Percentiles rank a stretch among this genome's conserved stretches.
phyloP scores from a whole-genome alignment of 2,329 filamentous ascomycete genomes.

The Trichoderma polysporum region DNA sequence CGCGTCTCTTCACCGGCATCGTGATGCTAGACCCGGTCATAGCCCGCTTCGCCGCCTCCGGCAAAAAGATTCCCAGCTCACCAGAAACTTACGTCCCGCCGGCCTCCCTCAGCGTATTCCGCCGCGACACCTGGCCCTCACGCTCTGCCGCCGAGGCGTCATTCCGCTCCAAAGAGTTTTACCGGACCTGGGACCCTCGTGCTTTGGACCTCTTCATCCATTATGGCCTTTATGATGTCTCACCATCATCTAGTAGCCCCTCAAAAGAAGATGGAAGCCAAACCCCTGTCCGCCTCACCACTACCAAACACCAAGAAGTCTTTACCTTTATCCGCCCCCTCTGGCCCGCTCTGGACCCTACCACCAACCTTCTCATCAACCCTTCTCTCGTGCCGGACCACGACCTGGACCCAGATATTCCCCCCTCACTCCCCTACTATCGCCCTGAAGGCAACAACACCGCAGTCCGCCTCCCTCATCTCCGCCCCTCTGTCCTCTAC shows the following conservation, averaged over 20 bases:
- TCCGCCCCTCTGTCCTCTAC: conserved; percentile 68
- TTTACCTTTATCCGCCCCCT: conserved; percentile 71
- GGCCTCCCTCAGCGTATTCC: conserved; percentile 63
- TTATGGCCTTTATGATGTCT: conserved; percentile 70
- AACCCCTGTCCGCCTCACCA: conserved; percentile 67
- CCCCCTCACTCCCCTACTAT: conserved; percentile 59
- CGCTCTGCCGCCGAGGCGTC: conserved; percentile 63
- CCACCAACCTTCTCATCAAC: conserved; percentile 41
- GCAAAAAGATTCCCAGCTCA: conserved; percentile 12
- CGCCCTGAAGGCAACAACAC: conserved; percentile 61
- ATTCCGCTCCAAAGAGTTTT: conserved; percentile 69
- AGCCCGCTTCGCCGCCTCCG: conserved; percentile 44
- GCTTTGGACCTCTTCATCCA: conserved; percentile 64
- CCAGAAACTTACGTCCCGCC: conserved; percentile 36
- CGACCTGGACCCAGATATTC: conserved; percentile 45
- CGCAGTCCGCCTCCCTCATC: conserved; percentile 54
- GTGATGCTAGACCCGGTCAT: conserved; percentile 86
- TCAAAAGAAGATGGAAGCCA: conserved; percentile 26
- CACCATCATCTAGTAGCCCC: background rate
- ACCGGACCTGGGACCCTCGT: conserved; percentile 76
- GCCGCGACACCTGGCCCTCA: conserved; percentile 82
- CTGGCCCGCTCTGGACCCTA: conserved; percentile 43
- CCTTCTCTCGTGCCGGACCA: conserved; percentile 48
- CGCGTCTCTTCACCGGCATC: conserved; percentile 72
- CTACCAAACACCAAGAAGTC: conserved; percentile 78